These are phyloP conservation scores for Neospermospora avenae DNA, from an alignment of 2,329 filamentous ascomycete species.

Conservation along the genomic window DNA sequence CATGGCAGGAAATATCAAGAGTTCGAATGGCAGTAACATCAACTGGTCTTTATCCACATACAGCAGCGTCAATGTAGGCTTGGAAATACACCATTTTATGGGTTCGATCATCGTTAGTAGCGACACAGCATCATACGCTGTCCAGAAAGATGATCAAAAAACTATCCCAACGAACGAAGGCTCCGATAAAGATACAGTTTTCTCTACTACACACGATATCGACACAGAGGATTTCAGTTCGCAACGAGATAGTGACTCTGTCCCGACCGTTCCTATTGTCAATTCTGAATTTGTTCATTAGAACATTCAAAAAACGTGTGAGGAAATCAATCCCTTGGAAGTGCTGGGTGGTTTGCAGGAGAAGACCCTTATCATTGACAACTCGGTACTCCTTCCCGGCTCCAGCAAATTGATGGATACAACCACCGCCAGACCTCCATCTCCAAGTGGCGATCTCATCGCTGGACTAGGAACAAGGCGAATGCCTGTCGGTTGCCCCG, in stretches of 20 bases:
- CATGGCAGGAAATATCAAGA: slow-evolving; percentile 17
- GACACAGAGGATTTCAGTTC: background rate
- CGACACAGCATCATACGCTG: background rate
- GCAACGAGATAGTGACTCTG: background rate
- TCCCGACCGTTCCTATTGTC: no score
- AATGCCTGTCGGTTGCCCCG: no score
- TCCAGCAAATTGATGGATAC: background rate
- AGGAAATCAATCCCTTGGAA: no score
- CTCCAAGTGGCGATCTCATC: no score
- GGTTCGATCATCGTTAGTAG: background rate
- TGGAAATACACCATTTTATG: slow-evolving; percentile 4
- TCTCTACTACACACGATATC: background rate
- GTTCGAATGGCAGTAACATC: slow-evolving; percentile 5
- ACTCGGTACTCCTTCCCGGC: background rate
- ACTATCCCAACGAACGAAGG: background rate
- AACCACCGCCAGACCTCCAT: background rate
- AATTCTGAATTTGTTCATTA: no score
- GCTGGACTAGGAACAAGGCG: no score
- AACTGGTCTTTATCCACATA: slow-evolving; percentile 11
- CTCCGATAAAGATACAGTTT: background rate
- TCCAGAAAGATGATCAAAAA: background rate
- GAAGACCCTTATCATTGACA: background rate
- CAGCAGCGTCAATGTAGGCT: slow-evolving; percentile 11
- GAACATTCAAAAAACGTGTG: no score
- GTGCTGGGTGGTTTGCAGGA: no score